Percentiles rank a stretch among this genome's conserved stretches.
phyloP scores from a whole-genome alignment of 2,329 filamentous ascomycete genomes.

The Xenoacremonium recifei region DNA sequence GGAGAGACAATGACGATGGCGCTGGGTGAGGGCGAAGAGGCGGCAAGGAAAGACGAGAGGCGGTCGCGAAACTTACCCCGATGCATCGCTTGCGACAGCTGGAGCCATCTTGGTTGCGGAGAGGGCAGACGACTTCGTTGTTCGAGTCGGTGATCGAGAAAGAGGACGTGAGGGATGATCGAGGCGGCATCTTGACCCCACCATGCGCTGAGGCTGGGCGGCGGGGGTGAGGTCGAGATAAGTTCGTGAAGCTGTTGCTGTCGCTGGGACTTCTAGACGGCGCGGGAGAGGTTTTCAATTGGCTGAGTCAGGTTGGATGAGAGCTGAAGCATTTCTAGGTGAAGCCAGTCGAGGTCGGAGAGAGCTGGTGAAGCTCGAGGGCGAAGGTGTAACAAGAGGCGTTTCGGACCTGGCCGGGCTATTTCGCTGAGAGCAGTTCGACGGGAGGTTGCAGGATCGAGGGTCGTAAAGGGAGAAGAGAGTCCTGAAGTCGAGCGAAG shows the following conservation, averaged over 20 bases:
- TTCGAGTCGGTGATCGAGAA: constrained; percentile 90
- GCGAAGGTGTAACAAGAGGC: constrained; percentile 23
- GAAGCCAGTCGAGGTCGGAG: constrained; percentile 17
- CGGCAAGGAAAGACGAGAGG: constrained; percentile 6
- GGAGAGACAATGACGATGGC: constrained; percentile 26
- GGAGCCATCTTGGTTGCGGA: constrained; percentile 94
- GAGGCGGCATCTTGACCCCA: constrained; percentile 80
- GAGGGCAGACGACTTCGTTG: constrained; percentile 94
- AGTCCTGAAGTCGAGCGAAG: neutral
- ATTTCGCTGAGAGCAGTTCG: neutral
- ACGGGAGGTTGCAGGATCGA: neutral
- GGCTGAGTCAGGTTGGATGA: constrained; percentile 20
- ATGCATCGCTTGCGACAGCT: constrained; percentile 97
- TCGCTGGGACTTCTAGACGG: constrained; percentile 17
- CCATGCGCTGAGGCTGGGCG: constrained; percentile 43
- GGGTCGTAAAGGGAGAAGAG: neutral
- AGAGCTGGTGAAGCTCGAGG: constrained; percentile 22
- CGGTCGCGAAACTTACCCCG: constrained; percentile 71
- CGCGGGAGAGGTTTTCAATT: constrained; percentile 29
- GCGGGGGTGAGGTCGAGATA: constrained; percentile 22
- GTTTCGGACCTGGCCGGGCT: constrained; percentile 19
- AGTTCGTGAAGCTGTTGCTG: constrained; percentile 12
- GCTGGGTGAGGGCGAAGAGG: constrained; percentile 8
- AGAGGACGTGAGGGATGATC: constrained; percentile 81
- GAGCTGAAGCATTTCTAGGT: constrained; percentile 25